Conservation (phyloP, 768 basidiomycete genomes). For the Boletus fagicola region DNA sequence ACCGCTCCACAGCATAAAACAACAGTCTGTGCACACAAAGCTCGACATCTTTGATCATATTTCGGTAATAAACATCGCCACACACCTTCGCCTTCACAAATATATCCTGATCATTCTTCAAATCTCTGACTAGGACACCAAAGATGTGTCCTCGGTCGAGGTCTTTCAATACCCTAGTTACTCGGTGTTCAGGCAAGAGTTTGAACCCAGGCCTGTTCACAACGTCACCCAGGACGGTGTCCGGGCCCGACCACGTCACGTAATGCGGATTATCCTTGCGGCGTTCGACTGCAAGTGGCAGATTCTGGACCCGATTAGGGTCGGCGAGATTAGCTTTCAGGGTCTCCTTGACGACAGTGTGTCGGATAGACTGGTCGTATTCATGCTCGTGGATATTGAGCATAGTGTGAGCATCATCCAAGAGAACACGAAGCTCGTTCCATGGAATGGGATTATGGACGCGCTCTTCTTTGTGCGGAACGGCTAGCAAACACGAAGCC, state of each 20-base stretch:
- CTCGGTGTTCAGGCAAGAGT: background rate
- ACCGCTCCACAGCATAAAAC: slow-evolving; percentile 1
- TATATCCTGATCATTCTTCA: background rate
- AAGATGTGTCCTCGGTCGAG: background rate
- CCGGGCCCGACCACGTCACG: background rate
- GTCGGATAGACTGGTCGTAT: background rate
- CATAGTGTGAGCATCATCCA: background rate
- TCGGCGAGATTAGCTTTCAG: background rate
- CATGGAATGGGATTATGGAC: background rate
- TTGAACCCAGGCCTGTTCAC: background rate
- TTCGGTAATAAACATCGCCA: background rate
- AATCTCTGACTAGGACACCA: background rate
- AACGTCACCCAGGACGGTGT: background rate
- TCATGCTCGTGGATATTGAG: background rate
- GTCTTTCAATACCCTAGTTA: background rate
- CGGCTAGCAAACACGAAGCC: background rate
- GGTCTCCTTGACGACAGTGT: background rate
- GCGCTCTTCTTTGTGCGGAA: background rate
- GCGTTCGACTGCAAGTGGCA: background rate
- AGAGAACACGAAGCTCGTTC: background rate
- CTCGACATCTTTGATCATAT: background rate
- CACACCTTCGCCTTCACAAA: background rate
- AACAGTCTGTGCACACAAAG: background rate
- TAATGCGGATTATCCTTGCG: background rate
- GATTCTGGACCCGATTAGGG: background rate